Percentiles rank a stretch among this genome's conserved stretches.
phyloP scores from a whole-genome alignment of 2,329 filamentous ascomycete genomes.

The Pestalotiopsis sp. region DNA sequence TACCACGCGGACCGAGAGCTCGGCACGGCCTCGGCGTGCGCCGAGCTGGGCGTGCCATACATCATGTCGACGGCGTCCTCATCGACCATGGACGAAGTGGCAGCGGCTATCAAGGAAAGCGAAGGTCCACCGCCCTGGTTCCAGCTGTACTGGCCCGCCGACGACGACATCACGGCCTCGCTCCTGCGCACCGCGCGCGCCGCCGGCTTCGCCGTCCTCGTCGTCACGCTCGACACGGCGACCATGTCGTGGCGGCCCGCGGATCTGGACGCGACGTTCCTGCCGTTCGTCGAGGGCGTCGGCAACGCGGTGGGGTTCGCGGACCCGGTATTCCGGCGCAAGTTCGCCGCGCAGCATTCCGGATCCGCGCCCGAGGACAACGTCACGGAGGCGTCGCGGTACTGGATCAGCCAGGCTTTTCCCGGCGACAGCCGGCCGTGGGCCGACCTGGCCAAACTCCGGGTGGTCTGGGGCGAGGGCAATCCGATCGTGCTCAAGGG shows the following conservation, averaged over 20 bases:
- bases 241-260: constrained; percentile 67
- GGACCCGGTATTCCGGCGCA: constrained; percentile 64
- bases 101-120: constrained; percentile 54
- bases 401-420: constrained; percentile 55
- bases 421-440: constrained; percentile 42
- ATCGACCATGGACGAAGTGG: constrained; percentile 66
- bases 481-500: constrained; percentile 66
- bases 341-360: constrained; percentile 47
- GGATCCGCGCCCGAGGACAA: constrained; percentile 45
- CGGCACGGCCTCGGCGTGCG: constrained; percentile 63
- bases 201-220: constrained; percentile 63
- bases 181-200: constrained; percentile 61
- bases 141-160: constrained; percentile 73
- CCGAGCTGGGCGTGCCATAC: constrained; percentile 62
- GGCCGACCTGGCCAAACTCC: constrained; percentile 60
- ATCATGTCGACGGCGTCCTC: constrained; percentile 66
- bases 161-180: constrained; percentile 64
- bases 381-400: constrained; percentile 45
- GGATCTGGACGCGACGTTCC: constrained; percentile 64
- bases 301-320: constrained; percentile 64
- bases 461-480: constrained; percentile 52
- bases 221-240: constrained; percentile 74
- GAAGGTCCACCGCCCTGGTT: constrained; percentile 58
- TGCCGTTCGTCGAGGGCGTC: constrained; percentile 58
- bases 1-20: constrained; percentile 67